These are phyloP conservation scores for Macrolepiota albuminosa DNA, from an alignment of 768 basidiomycete genomes.

Conservation along the genomic window DNA sequence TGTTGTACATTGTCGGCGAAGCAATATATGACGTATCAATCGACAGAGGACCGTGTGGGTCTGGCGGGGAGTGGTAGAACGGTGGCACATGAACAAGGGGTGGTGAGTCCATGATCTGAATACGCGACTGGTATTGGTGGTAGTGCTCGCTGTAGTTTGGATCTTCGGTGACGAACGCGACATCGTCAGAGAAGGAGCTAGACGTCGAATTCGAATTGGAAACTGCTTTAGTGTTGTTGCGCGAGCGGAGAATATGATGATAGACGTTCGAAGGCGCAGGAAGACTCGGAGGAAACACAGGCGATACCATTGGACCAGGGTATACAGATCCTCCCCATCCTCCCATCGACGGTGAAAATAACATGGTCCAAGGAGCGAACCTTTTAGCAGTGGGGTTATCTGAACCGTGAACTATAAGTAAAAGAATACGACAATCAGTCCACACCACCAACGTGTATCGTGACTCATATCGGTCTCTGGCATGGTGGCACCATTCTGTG, in stretches of 20 bases:
- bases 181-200: slow-evolving; percentile 24
- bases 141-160: slow-evolving; percentile 35
- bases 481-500: neutral
- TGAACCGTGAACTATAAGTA: neutral
- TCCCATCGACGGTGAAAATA: slow-evolving; percentile 1
- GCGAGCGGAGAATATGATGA: slow-evolving; percentile 11
- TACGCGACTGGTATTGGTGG: slow-evolving; percentile 36
- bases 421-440: neutral
- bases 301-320: slow-evolving; percentile 2
- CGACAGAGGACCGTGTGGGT: slow-evolving; percentile 12
- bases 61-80: slow-evolving; percentile 15
- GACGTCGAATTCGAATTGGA: slow-evolving; percentile 15
- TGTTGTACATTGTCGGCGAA: slow-evolving; percentile 7
- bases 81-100: slow-evolving; percentile 30
- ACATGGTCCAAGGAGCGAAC: neutral
- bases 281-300: slow-evolving; percentile 6
- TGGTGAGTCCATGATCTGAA: slow-evolving; percentile 28
- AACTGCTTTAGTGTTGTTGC: slow-evolving; percentile 7
- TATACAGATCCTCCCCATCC: slow-evolving; percentile 6
- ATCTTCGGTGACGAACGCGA: slow-evolving; percentile 31
- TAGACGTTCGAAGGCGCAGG: slow-evolving; percentile 4
- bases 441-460: neutral
- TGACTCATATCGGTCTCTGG: neutral
- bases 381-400: neutral
- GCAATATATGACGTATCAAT: slow-evolving; percentile 17